These are phyloP conservation scores for Phytophthora crassamura DNA, from an alignment of 352 stramenopile species.

Conservation along the genomic window DNA sequence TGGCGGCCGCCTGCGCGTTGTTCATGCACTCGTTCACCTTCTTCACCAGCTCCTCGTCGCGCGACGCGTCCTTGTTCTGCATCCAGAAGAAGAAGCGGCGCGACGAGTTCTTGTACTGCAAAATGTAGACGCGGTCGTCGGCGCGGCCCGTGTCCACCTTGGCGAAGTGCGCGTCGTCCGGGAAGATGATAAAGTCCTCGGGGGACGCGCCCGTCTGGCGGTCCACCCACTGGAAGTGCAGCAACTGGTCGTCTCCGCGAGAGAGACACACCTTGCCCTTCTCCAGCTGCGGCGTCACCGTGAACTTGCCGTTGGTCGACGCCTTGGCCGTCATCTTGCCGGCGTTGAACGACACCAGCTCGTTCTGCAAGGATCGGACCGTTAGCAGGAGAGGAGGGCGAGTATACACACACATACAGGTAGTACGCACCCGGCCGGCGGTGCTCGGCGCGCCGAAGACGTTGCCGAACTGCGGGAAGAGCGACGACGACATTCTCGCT, in stretches of 20 bases:
- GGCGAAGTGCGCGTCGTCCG: conserved; percentile 89
- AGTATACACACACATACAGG: background rate
- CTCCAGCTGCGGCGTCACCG: conserved; percentile 89
- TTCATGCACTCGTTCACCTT: conserved; percentile 93
- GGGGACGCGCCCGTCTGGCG: conserved; percentile 81
- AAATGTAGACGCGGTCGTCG: conserved; percentile 89
- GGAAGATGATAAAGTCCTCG: conserved; percentile 95
- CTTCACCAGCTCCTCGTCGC: conserved; percentile 88
- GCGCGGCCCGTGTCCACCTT: conserved; percentile 89
- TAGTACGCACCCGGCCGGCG: conserved; percentile 53
- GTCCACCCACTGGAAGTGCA: conserved; percentile 95
- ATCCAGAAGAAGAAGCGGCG: conserved; percentile 96
- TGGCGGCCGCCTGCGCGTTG: conserved; percentile 64
- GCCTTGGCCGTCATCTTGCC: conserved; percentile 89
- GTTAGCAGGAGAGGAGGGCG: background rate
- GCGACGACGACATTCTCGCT: conserved; percentile 59
- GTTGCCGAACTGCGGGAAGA: conserved; percentile 86
- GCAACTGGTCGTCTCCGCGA: conserved; percentile 88
- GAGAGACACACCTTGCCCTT: conserved; percentile 92
- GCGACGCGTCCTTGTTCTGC: conserved; percentile 91
- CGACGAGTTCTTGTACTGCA: conserved; percentile 94
- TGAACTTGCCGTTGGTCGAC: conserved; percentile 84
- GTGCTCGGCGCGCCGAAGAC: conserved; percentile 73
- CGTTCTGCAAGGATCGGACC: conserved; percentile 47
- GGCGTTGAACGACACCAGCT: conserved; percentile 92